Base-by-base conservation (phyloP, 2,329 filamentous ascomycete species). In the Colletotrichum neosansevieriae region DNA sequence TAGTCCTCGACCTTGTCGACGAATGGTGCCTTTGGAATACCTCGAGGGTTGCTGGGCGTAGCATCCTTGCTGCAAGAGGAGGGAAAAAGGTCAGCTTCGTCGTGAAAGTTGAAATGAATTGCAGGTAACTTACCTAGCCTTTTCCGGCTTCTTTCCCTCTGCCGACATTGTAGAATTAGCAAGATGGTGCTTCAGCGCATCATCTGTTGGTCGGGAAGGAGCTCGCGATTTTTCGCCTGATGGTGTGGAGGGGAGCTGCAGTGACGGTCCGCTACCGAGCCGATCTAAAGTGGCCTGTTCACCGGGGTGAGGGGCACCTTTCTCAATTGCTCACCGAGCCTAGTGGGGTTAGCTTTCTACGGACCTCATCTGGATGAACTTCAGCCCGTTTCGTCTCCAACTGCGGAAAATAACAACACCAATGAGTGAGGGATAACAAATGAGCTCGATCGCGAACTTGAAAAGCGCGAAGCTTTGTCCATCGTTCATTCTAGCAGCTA, bases 1-100 rank as follows among this genome's bases (percentile, higher is more conserved):
- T 95, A 97, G 82, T 97, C 93, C 79, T 97, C 93, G 71, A 96
- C 92, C 74, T 91, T 92, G 80, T 96, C 92, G 76, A 96, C 92
- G 78, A 96, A 96, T 6, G 93, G 93, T 71, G 93, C 93, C 75
- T 88, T 88, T 24, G 93, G 93, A 69, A 97, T 97, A 69, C 93
- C 93, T 75, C 93, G 87, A 53, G 92, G 91, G 79, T 97, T 97
- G 69, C 91, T 92, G 54, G 87, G 79, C 45, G 87, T 82, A 36
- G 79, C 80, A 78, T 85, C 86, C 75, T 86, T 83, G 71, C 81
- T 82, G 63, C 21, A 56, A 9, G 3, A 9, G 19, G 38, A 54
- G 10, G 10, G 38, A 67, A 57, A 13, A 32, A 6, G 15, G 63
- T 69, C 24, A 69, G 67, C 13, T 11, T 47, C n/a, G 11, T 15